Conservation (phyloP, 2,329 filamentous ascomycete genomes). For the Colletotrichum zoysiae region DNA sequence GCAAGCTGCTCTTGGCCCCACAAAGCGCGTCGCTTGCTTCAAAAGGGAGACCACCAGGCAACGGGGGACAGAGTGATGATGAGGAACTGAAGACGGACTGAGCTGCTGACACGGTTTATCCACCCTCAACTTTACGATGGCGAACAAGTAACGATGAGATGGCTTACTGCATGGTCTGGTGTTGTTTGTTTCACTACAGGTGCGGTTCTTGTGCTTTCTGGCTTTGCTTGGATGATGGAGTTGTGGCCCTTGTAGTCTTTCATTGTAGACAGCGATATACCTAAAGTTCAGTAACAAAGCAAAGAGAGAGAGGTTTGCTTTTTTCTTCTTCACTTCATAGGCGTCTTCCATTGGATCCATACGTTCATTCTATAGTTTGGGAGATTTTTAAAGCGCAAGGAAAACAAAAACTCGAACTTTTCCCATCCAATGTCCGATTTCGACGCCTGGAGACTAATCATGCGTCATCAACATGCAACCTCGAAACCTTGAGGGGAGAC, state of each 20-base stretch:
- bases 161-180: slow-evolving; percentile 29
- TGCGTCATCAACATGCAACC: slow-evolving; percentile 26
- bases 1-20: background rate
- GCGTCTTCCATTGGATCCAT: background rate
- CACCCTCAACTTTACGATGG: background rate
- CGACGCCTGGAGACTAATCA: slow-evolving; percentile 26
- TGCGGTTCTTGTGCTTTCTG: background rate
- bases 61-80: background rate
- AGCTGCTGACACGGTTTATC: background rate
- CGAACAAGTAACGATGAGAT: slow-evolving; percentile 18
- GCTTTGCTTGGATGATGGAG: slow-evolving; percentile 3
- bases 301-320: background rate
- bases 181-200: slow-evolving; percentile 12
- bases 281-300: slow-evolving; percentile 17
- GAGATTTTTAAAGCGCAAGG: background rate
- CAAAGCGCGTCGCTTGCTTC: background rate
- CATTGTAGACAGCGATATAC: slow-evolving; percentile 36
- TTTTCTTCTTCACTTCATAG: background rate
- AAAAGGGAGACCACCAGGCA: background rate
- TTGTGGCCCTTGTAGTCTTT: slow-evolving; percentile 20
- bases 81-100: background rate
- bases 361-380: slow-evolving; percentile 21
- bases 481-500: slow-evolving; percentile 6
- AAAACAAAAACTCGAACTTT: slow-evolving; percentile 26
- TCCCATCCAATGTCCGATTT: slow-evolving; percentile 24